These are phyloP conservation scores for Pterocarpus santalinus DNA, from an alignment of 306 rosid genomes.

Conservation along the genomic window DNA sequence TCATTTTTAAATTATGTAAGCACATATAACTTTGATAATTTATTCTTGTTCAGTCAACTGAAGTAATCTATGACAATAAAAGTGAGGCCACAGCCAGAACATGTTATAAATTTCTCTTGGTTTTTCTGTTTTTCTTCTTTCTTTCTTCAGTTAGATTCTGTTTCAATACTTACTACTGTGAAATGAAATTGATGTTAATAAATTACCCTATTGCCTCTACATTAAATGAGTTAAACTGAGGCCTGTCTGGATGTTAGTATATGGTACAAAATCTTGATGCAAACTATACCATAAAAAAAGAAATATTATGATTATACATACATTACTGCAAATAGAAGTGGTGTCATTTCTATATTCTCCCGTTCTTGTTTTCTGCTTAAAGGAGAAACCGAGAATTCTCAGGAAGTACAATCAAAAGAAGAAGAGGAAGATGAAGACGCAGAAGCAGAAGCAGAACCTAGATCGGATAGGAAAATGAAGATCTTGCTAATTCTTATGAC, in stretches of 20 bases:
- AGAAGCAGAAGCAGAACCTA: constrained; percentile 52
- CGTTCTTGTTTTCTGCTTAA: constrained; percentile 43
- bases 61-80: constrained; percentile 45
- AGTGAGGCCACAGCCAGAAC: constrained; percentile 51
- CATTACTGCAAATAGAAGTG: neutral
- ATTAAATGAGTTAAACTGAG: constrained; percentile 19
- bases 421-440: constrained; percentile 72
- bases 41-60: constrained; percentile 49
- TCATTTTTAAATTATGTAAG: constrained; percentile 24
- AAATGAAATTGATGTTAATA: constrained; percentile 37
- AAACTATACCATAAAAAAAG: neutral
- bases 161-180: constrained; percentile 28
- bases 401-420: constrained; percentile 71
- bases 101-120: constrained; percentile 19
- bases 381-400: constrained; percentile 67
- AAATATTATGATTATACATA: neutral
- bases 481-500: constrained; percentile 66
- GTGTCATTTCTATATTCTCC: constrained; percentile 29
- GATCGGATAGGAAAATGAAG: constrained; percentile 55
- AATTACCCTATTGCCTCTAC: constrained; percentile 7
- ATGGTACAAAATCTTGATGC: neutral
- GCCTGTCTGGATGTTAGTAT: constrained; percentile 21
- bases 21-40: constrained; percentile 28
- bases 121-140: constrained; percentile 32
- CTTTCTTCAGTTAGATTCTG: constrained; percentile 41